phyloP scores from a whole-genome alignment of 1,139 yeast species.

The Yamadazyma taylorii region DNA sequence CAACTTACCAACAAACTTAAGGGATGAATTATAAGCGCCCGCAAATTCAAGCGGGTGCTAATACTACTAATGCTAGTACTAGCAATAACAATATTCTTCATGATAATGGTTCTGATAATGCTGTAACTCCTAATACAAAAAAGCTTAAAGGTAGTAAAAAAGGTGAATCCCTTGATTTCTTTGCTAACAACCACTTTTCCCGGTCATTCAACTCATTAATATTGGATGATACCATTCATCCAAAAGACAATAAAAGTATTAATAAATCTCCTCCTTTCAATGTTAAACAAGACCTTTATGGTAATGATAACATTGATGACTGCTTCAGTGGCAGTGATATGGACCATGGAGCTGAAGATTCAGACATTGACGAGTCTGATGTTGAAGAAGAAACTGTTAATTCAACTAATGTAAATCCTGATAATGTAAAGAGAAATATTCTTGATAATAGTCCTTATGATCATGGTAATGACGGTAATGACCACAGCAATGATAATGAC shows the following conservation, averaged over 20 bases:
- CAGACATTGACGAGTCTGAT: slow-evolving; percentile 5
- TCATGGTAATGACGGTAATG: slow-evolving; percentile 1
- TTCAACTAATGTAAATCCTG: too few species aligned
- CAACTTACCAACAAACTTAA: background rate
- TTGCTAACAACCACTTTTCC: slow-evolving; percentile 43
- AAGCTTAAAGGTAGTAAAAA: slow-evolving; percentile 9
- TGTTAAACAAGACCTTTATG: slow-evolving; percentile 31
- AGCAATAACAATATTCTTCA: background rate
- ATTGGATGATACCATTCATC: slow-evolving; percentile 38
- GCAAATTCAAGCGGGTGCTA: slow-evolving; percentile 24
- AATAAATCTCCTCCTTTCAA: slow-evolving; percentile 49
- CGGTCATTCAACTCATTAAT: slow-evolving; percentile 47
- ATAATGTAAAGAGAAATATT: too few species aligned
- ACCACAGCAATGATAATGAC: slow-evolving; percentile 21
- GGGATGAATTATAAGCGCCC: slow-evolving; percentile 28
- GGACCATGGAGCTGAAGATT: too few species aligned
- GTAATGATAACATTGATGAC: slow-evolving; percentile 26
- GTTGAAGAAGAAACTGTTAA: too few species aligned
- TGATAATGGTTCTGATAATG: background rate
- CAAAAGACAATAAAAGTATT: slow-evolving; percentile 22
- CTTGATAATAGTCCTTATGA: background rate
- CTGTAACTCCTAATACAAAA: slow-evolving; percentile 10
- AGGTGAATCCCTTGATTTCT: slow-evolving; percentile 28
- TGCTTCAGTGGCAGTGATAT: slow-evolving; percentile 13
- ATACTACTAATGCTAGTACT: slow-evolving; percentile 2